Evolutionary conservation across 169 alveolate genomes (phyloP), one percentile per base, ranked within the genome.

Genomic region (Babesia sp.): DNA sequence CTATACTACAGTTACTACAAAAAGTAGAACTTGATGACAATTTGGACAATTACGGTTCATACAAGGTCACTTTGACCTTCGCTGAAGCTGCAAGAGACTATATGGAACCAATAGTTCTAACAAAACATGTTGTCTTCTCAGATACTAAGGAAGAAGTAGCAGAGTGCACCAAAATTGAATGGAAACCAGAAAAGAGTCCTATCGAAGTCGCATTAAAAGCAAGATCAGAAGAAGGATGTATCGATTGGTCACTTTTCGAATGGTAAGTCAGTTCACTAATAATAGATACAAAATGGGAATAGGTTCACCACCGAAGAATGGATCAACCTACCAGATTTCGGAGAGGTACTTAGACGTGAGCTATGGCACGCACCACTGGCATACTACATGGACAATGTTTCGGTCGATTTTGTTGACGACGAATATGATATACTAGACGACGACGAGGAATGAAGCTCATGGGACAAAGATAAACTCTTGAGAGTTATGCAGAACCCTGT

Each of bases 301-400:
- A 71, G 82, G 82, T 89, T 89, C 55, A 89, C 93, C 26, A 81
- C 86, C 33, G 93, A 89, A 9, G 93, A 89, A 46, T 81, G 90
- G 84, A 81, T 85, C n/a, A 87, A 89, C 53, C 55, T 89, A n/a
- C 92, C 93, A 3, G 96, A 93, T 60, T 85, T 93, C 26, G 97
- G 97, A 1, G 97, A 93, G 72, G 84, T 93, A 0, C 84, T 93
- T n/a, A 66, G 97, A 56, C 64, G 97, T 72, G 97, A 93, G 70
- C 84, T 93, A n/a, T 93, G 94, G 94, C 97, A 92, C 78, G 93
- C 94, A 1, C 97, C 97, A 16, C 85, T 93, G 28, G 89, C 95
- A 18, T 92, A 91, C 67, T 93, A 90, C 61, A 44, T 85, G 53
- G 93, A 89, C 9, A 81, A 84, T 11, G 85, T 81, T 18, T 59